Evolutionary conservation across 2,329 filamentous ascomycete species (phyloP).

Genomic region (Setomelanomma holmii): DNA sequence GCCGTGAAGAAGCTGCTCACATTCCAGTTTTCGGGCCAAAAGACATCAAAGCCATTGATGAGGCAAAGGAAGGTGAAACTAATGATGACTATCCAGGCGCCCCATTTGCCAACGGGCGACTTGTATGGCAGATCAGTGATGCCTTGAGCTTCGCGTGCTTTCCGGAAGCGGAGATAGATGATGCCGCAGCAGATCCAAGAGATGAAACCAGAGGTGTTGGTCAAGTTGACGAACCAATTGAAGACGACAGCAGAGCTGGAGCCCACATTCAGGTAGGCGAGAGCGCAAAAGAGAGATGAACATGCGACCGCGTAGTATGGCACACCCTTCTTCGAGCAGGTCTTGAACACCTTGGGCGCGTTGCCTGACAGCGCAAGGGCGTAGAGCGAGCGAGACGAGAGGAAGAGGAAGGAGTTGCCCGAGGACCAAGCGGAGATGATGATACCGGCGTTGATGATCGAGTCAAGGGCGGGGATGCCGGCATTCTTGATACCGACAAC

Average conservation of each 20-base stretch:
- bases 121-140: conserved; percentile 62
- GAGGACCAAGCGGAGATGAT: conserved; percentile 69
- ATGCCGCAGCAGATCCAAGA: conserved; percentile 63
- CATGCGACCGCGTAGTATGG: conserved; percentile 57
- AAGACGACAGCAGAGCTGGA: conserved; percentile 60
- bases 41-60: conserved; percentile 78
- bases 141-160: conserved; percentile 62
- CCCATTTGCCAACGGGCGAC: conserved; percentile 68
- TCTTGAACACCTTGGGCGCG: conserved; percentile 67
- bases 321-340: conserved; percentile 66
- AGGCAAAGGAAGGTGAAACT: conserved; percentile 69
- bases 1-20: conserved; percentile 69
- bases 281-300: conserved; percentile 53
- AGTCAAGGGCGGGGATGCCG: conserved; percentile 65
- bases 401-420: conserved; percentile 63
- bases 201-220: conserved; percentile 63
- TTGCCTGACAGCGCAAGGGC: conserved; percentile 68
- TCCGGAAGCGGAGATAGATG: conserved; percentile 66
- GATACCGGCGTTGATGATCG: conserved; percentile 72
- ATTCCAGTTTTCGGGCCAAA: conserved; percentile 71
- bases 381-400: conserved; percentile 61
- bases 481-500: conserved; percentile 58
- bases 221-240: conserved; percentile 75
- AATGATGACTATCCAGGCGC: conserved; percentile 66
- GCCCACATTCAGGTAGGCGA: conserved; percentile 59